Evolutionary conservation across 352 stramenopile species (phyloP).

Genomic region (Phytophthora megakarya): DNA sequence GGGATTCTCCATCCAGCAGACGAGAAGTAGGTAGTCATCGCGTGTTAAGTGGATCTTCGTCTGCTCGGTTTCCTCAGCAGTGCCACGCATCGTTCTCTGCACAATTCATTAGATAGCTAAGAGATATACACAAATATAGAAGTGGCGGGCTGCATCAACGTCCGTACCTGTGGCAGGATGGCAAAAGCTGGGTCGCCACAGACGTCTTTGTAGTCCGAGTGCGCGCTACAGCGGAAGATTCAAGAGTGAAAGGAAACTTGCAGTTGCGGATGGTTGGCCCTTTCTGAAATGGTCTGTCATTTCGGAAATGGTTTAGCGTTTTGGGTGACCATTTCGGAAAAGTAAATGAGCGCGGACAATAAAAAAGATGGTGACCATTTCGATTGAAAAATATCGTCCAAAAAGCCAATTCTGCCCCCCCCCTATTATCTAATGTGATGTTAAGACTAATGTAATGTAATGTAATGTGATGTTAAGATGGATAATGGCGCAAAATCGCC

Average conservation of each 20-base stretch:
- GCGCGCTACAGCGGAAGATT: background rate
- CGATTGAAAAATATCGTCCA: too few species aligned
- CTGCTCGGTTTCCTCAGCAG: background rate
- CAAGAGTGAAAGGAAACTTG: background rate
- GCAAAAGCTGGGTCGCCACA: background rate
- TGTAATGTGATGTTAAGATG: too few species aligned
- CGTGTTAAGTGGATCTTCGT: slow-evolving; percentile 5
- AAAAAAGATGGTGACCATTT: too few species aligned
- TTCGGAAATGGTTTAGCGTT: background rate
- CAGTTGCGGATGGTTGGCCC: slow-evolving; percentile 3
- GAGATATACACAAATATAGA: background rate
- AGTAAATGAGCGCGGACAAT: too few species aligned
- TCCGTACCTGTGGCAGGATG: background rate
- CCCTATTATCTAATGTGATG: too few species aligned
- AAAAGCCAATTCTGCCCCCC: too few species aligned
- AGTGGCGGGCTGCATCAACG: background rate
- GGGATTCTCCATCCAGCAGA: slow-evolving; percentile 17
- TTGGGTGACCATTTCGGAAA: too few species aligned
- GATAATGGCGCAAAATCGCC: too few species aligned
- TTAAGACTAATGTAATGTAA: too few species aligned
- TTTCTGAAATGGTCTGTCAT: background rate
- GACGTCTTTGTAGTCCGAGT: background rate
- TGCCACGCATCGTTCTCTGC: background rate
- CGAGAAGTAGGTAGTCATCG: slow-evolving; percentile 16
- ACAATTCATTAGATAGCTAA: too few species aligned